Evolutionary conservation across 352 stramenopile genomes (phyloP).

Genomic region (Pythium rishiriense): DNA sequence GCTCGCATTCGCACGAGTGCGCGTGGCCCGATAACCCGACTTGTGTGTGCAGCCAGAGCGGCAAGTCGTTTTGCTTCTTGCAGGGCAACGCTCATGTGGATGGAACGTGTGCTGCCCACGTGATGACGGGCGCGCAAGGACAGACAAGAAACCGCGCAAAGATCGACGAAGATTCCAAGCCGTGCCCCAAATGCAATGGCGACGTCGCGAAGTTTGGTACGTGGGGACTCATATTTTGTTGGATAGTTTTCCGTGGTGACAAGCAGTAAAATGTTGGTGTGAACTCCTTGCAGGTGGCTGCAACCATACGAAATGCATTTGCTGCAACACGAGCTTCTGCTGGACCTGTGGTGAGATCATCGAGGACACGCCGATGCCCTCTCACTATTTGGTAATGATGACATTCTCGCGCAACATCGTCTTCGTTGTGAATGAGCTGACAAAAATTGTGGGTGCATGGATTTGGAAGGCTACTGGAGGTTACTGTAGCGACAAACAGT

Average conservation of each 20-base stretch:
- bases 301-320: constrained; percentile 91
- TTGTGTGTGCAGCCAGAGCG: constrained; percentile 43
- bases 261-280: too few species aligned
- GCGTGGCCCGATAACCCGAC: constrained; percentile 42
- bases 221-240: neutral
- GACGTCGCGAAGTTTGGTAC: constrained; percentile 78
- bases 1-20: constrained; percentile 55
- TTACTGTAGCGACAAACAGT: too few species aligned
- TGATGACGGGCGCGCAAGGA: constrained; percentile 63
- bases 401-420: too few species aligned
- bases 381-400: too few species aligned
- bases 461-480: too few species aligned
- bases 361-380: too few species aligned
- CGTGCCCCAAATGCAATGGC: constrained; percentile 83
- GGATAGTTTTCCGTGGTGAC: too few species aligned
- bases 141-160: constrained; percentile 76
- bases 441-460: too few species aligned
- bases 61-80: constrained; percentile 81
- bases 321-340: constrained; percentile 86
- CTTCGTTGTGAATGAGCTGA: too few species aligned
- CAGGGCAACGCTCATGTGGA: constrained; percentile 83
- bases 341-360: too few species aligned
- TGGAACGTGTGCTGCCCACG: constrained; percentile 72
- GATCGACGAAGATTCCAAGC: constrained; percentile 79
- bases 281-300: constrained; percentile 52